Evolutionary conservation across 352 stramenopile genomes (phyloP).

Genomic region (Albugo candida): DNA sequence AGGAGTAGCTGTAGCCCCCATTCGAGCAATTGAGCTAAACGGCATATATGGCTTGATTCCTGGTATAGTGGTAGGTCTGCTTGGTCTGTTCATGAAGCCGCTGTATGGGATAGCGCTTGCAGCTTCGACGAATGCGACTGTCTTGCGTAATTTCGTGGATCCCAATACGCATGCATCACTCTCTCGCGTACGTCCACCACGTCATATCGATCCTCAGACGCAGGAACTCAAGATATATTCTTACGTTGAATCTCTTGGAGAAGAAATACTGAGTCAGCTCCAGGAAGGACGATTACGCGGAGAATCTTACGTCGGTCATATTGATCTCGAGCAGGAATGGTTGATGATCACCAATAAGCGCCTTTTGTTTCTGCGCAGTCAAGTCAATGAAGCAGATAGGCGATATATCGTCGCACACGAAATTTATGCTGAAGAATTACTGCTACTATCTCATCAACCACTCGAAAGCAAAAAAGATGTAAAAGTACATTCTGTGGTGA

Average conservation of each 20-base stretch:
- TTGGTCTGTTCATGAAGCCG: slow-evolving; percentile 68
- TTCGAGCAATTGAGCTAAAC: slow-evolving; percentile 65
- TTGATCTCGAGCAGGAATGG: slow-evolving; percentile 69
- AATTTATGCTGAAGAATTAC: slow-evolving; percentile 51
- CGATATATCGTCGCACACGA: slow-evolving; percentile 63
- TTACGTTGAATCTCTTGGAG: slow-evolving; percentile 72
- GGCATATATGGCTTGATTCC: slow-evolving; percentile 55
- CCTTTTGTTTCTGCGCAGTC: slow-evolving; percentile 31
- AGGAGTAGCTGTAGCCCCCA: slow-evolving; percentile 62
- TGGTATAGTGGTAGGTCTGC: slow-evolving; percentile 50
- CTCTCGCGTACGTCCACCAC: slow-evolving; percentile 49
- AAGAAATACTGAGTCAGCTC: slow-evolving; percentile 72
- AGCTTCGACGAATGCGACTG: slow-evolving; percentile 44
- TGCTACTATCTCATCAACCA: slow-evolving; percentile 42
- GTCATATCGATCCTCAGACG: slow-evolving; percentile 65
- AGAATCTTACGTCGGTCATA: slow-evolving; percentile 67
- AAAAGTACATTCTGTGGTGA: slow-evolving; percentile 6
- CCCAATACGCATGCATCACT: slow-evolving; percentile 64
- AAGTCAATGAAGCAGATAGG: slow-evolving; percentile 42
- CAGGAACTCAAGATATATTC: slow-evolving; percentile 68
- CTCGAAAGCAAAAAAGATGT: slow-evolving; percentile 5
- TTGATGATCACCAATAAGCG: slow-evolving; percentile 70
- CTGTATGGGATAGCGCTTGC: slow-evolving; percentile 56
- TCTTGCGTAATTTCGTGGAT: slow-evolving; percentile 56
- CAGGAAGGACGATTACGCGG: slow-evolving; percentile 47